Base-by-base conservation (phyloP, 768 basidiomycete species). In the Suillus subaureus region DNA sequence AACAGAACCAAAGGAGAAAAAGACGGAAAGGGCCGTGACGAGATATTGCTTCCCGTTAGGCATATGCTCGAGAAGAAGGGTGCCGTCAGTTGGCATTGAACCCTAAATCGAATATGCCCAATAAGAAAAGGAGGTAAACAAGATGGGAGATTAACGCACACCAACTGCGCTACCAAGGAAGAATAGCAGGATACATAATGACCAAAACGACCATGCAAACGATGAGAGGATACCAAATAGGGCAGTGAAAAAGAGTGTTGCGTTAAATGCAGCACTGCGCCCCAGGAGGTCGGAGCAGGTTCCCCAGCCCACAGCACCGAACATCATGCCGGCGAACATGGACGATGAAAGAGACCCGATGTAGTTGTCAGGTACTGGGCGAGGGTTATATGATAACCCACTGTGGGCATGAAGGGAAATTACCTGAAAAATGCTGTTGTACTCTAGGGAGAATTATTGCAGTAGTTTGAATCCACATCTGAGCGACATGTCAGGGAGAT, bases 261-360 rank as follows among this genome's bases (percentile, higher is more conserved):
- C 85, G 68, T 98, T 97, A 81, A 99, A 99, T 0, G 96, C 96
- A 3, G 91, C 80, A 63, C 88, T 92, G 45, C 97, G 89, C 3
- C 97, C 97, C 72, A 93, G 80, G 6, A 97, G 78, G 76, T 99
- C 97, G 12, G 96, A 96, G 68, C 93, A 95, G 28, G 92, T 89
- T 64, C 96, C 96, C 96, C 96, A 96, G 5, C 91, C 92, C 11
- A 96, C 79, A 1, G 93, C 92, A 2, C 96, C 94, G 61, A 97
- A 74, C 95, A 98, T 97, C 97, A 99, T 99, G n/a, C 97, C 94
- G 13, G 85, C 88, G 73, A 96, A 96, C 86, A 94, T 95, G 4
- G 91, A 89, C 4, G 94, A 93, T 0, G 95, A 96, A 16, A 98
- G 79, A 1, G 84, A 75, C 28, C 96, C 97, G 58, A 96, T 92